Evolutionary conservation across 768 basidiomycete species (phyloP).

Genomic region (Termitomyces eurrhizus): DNA sequence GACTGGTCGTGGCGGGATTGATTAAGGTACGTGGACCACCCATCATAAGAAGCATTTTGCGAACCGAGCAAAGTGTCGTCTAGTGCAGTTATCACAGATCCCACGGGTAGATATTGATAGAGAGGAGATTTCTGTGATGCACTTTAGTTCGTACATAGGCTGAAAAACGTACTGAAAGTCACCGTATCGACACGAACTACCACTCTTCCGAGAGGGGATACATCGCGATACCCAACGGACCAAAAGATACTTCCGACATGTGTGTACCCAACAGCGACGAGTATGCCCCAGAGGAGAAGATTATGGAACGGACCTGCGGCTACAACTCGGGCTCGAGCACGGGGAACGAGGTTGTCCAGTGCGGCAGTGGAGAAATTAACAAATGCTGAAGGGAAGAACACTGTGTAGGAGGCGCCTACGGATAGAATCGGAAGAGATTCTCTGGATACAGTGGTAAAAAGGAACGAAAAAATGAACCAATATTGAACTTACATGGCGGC

Average conservation of each 20-base stretch:
- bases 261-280: slow-evolving; percentile 33
- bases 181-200: slow-evolving; percentile 55
- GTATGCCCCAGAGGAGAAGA: slow-evolving; percentile 50
- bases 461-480: not conserved
- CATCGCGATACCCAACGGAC: slow-evolving; percentile 48
- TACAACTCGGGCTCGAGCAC: slow-evolving; percentile 54
- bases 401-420: slow-evolving; percentile 56
- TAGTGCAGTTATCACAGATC: slow-evolving; percentile 57
- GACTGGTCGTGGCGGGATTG: slow-evolving; percentile 9
- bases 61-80: slow-evolving; percentile 55
- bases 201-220: slow-evolving; percentile 46
- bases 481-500: slow-evolving; percentile 60
- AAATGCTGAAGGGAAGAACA: slow-evolving; percentile 71
- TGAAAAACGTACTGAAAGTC: slow-evolving; percentile 18
- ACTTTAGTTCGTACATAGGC: not conserved
- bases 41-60: slow-evolving; percentile 22
- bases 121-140: slow-evolving; percentile 56
- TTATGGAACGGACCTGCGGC: slow-evolving; percentile 82
- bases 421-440: slow-evolving; percentile 61
- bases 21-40: slow-evolving; percentile 47
- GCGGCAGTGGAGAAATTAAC: slow-evolving; percentile 52
- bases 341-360: slow-evolving; percentile 35
- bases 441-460: slow-evolving; percentile 30
- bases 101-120: slow-evolving; percentile 46
- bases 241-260: slow-evolving; percentile 27